Conservation (phyloP, 2,329 filamentous ascomycete species). For the Phyllosticta citribraziliensis region DNA sequence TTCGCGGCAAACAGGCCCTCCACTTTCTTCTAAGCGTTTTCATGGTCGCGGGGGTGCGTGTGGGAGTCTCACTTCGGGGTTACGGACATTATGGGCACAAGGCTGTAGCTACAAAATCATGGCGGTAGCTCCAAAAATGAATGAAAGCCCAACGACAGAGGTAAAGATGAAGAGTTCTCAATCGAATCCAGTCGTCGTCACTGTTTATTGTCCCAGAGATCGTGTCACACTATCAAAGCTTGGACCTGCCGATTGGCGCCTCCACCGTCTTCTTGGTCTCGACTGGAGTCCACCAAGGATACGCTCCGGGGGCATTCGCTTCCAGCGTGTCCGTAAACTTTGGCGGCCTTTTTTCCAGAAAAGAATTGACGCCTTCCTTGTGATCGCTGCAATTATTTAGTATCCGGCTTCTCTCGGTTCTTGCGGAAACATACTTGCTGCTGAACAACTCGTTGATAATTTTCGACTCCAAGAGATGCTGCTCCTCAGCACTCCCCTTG, state of each 20-base stretch:
- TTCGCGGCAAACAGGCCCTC: constrained; percentile 89
- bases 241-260: constrained; percentile 7
- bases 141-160: constrained; percentile 28
- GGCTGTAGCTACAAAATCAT: constrained; percentile 26
- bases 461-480: constrained; percentile 59
- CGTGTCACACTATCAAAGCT: not conserved
- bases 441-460: constrained; percentile 53
- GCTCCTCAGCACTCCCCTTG: constrained; percentile 52
- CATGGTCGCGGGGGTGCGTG: constrained; percentile 29
- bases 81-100: constrained; percentile 29
- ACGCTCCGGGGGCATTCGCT: constrained; percentile 47
- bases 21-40: constrained; percentile 81
- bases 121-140: constrained; percentile 25
- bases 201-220: not conserved
- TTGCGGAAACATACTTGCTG: constrained; percentile 27
- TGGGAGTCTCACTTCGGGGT: constrained; percentile 19
- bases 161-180: not conserved
- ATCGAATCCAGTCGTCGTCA: not conserved
- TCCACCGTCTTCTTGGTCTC: constrained; percentile 35
- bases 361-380: constrained; percentile 57
- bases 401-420: not conserved
- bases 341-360: constrained; percentile 57
- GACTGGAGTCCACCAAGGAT: constrained; percentile 59
- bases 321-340: constrained; percentile 53
- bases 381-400: constrained; percentile 43